These are phyloP conservation scores for Kwoniella europaea DNA, from an alignment of 768 basidiomycete species.

Conservation along the genomic window DNA sequence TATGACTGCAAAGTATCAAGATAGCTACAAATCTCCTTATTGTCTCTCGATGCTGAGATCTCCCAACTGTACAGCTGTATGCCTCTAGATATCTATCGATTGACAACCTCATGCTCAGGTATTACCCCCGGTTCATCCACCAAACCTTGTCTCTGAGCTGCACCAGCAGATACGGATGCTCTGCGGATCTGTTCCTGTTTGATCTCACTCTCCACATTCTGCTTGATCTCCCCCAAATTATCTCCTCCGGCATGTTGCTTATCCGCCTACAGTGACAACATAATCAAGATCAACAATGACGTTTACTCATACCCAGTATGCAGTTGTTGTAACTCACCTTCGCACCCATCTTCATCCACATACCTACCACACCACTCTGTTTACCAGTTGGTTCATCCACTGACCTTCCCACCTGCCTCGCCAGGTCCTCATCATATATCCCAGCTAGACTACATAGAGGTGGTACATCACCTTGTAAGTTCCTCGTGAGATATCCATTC, in stretches of 20 bases:
- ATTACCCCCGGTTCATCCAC: constrained; percentile 13
- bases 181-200: constrained; percentile 18
- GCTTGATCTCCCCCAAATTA: constrained; percentile 41
- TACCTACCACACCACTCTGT: constrained; percentile 46
- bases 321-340: constrained; percentile 39
- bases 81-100: neutral
- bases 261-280: constrained; percentile 39
- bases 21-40: too few relatives aligned
- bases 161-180: constrained; percentile 8
- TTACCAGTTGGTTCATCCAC: constrained; percentile 57
- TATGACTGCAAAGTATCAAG: too few relatives aligned
- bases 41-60: too few relatives aligned
- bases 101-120: constrained; percentile 11
- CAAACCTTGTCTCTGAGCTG: neutral
- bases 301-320: neutral
- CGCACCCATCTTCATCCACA: constrained; percentile 52
- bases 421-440: constrained; percentile 41
- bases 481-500: constrained; percentile 54
- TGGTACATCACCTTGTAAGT: constrained; percentile 51
- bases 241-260: constrained; percentile 48
- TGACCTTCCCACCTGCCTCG: constrained; percentile 47
- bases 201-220: constrained; percentile 39
- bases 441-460: constrained; percentile 53
- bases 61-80: too few relatives aligned
- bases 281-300: neutral